phyloP scores from a whole-genome alignment of 2,329 filamentous ascomycete genomes.

The Trichoderma sp. region DNA sequence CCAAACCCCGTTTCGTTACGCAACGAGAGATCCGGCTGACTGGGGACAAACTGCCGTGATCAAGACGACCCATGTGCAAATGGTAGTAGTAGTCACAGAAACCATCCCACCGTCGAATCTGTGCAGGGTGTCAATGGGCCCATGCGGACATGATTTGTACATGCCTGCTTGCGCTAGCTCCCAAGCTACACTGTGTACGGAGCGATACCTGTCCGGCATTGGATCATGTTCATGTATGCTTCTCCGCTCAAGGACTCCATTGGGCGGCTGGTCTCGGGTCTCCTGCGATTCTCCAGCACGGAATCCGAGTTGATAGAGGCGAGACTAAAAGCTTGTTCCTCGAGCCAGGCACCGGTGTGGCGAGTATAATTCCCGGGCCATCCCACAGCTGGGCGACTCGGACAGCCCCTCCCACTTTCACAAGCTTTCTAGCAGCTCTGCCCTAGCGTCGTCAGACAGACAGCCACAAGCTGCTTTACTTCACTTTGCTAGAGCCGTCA shows the following conservation, averaged over 20 bases:
- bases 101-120: constrained; percentile 6
- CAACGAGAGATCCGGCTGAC: neutral
- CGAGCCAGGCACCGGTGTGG: neutral
- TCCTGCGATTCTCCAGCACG: constrained; percentile 4
- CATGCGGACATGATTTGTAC: constrained; percentile 10
- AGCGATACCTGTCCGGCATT: constrained; percentile 5
- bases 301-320: constrained; percentile 16
- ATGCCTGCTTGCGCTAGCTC: constrained; percentile 9
- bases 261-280: constrained; percentile 18
- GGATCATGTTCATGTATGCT: constrained; percentile 3
- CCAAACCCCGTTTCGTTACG: neutral
- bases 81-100: constrained; percentile 5
- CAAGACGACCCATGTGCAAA: neutral
- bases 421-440: constrained; percentile 7
- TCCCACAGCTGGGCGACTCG: constrained; percentile 11
- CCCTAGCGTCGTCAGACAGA: constrained; percentile 9
- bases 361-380: constrained; percentile 4
- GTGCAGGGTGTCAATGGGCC: constrained; percentile 15
- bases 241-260: constrained; percentile 14
- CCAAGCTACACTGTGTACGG: constrained; percentile 16
- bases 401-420: constrained; percentile 8
- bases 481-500: neutral
- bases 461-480: neutral
- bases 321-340: constrained; percentile 11
- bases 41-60: neutral